Evolutionary conservation across 805 yeast genomes (phyloP).

Genomic region (Metschnikowia bowlesiae): DNA sequence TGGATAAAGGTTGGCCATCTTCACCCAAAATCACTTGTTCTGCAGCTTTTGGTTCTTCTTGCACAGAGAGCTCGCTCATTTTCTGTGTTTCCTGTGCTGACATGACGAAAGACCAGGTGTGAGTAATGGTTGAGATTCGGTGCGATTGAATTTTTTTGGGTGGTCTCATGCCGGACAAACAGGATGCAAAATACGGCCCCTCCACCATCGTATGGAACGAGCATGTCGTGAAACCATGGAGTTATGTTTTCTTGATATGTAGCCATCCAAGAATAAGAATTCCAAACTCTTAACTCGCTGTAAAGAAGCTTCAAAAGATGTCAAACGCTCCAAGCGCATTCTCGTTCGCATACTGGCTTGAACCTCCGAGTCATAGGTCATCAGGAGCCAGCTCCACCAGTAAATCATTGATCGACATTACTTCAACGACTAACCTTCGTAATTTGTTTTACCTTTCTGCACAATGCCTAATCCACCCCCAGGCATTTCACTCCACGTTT

Average conservation of each 20-base stretch:
- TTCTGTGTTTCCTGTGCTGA: conserved; percentile 16
- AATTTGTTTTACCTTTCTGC: not conserved
- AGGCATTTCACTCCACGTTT: not conserved
- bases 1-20: conserved; percentile 84
- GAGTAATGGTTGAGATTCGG: not conserved
- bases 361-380: too few relatives aligned
- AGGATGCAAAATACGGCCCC: not conserved
- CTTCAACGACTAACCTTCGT: not conserved
- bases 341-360: too few relatives aligned
- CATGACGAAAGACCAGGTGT: conserved; percentile 8
- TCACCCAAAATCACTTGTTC: conserved; percentile 44
- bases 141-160: conserved; percentile 3
- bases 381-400: too few relatives aligned
- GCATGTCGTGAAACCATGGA: not conserved
- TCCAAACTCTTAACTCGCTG: too few relatives aligned
- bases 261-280: too few relatives aligned
- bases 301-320: too few relatives aligned
- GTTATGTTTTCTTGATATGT: not conserved
- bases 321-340: too few relatives aligned
- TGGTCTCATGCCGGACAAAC: conserved; percentile 2
- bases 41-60: conserved; percentile 17
- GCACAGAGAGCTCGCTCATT: conserved; percentile 15
- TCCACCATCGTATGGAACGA: not conserved
- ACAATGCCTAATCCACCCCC: not conserved
- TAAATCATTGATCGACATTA: not conserved